Conservation (phyloP, 1,139 yeast species). For the Cylindricascospora bacillispora region DNA sequence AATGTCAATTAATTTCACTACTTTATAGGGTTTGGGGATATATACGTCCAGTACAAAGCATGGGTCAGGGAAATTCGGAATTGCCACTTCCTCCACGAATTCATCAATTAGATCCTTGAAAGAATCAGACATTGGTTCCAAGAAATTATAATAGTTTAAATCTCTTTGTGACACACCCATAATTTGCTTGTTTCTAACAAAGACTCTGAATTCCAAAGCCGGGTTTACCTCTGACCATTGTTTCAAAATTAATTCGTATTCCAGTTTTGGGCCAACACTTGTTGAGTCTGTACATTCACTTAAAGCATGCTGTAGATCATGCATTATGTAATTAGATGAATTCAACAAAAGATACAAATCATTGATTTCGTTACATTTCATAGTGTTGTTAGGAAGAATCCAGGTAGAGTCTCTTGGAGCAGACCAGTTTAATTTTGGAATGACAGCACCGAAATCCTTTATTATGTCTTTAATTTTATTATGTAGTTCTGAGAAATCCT, state of each 20-base stretch:
- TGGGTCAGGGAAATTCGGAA: conserved; percentile 38
- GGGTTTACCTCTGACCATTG: conserved; percentile 76
- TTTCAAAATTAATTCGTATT: conserved; percentile 57
- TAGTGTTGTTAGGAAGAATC: conserved; percentile 70
- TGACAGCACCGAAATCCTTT: conserved; percentile 43
- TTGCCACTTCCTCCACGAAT: conserved; percentile 41
- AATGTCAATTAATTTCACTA: conserved; percentile 62
- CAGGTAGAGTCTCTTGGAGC: conserved; percentile 91
- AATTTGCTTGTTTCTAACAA: conserved; percentile 48
- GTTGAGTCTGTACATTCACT: conserved; percentile 27
- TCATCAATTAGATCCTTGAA: conserved; percentile 38
- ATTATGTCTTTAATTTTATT: conserved; percentile 33
- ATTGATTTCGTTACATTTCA: conserved; percentile 53
- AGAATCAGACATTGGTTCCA: conserved; percentile 36
- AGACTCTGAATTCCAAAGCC: conserved; percentile 80
- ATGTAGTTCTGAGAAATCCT: conserved; percentile 48
- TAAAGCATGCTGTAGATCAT: conserved; percentile 68
- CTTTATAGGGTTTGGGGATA: conserved; percentile 58
- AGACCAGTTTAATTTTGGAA: conserved; percentile 93
- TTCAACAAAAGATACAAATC: conserved; percentile 74
- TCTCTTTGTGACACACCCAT: conserved; percentile 80
- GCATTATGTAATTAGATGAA: conserved; percentile 76
- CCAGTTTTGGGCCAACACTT: conserved; percentile 11
- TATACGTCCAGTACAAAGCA: conserved; percentile 69
- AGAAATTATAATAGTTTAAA: conserved; percentile 63